Percentiles rank a stretch among this genome's conserved stretches.
phyloP scores from a whole-genome alignment of 768 basidiomycete genomes.

The Chalciporus pseudorubinellus region DNA sequence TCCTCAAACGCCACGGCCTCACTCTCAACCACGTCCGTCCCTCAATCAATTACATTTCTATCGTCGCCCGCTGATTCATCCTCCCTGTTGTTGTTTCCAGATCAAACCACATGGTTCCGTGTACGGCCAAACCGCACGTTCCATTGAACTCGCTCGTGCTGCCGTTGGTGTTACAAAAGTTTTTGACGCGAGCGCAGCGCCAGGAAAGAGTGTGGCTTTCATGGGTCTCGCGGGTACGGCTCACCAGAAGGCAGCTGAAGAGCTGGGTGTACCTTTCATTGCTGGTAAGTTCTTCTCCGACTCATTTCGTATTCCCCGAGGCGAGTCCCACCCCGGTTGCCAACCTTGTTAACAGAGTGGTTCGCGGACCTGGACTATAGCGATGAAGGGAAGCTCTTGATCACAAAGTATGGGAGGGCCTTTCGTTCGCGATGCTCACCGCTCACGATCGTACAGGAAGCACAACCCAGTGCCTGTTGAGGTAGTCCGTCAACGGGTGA shows the following conservation, averaged over 20 bases:
- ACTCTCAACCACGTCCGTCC: conserved; percentile 52
- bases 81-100: conserved; percentile 23
- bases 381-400: conserved; percentile 53
- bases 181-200: conserved; percentile 36
- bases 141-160: conserved; percentile 53
- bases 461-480: conserved; percentile 47
- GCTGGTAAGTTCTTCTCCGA: conserved; percentile 49
- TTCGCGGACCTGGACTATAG: conserved; percentile 66
- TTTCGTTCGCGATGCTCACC: not conserved
- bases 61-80: not conserved
- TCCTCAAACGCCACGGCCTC: conserved; percentile 52
- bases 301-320: too few species aligned
- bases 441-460: conserved; percentile 37
- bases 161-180: conserved; percentile 52
- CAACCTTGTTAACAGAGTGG: conserved; percentile 46
- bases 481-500: conserved; percentile 44
- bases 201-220: conserved; percentile 43
- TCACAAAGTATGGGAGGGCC: conserved; percentile 44
- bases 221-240: conserved; percentile 63
- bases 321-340: too few species aligned
- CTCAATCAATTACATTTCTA: not conserved
- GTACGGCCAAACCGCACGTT: conserved; percentile 58
- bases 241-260: conserved; percentile 56
- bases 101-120: conserved; percentile 62
- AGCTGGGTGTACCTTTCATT: conserved; percentile 57